Evolutionary conservation across 2,329 filamentous ascomycete species (phyloP).

Genomic region (Ceratocystis albifundus): DNA sequence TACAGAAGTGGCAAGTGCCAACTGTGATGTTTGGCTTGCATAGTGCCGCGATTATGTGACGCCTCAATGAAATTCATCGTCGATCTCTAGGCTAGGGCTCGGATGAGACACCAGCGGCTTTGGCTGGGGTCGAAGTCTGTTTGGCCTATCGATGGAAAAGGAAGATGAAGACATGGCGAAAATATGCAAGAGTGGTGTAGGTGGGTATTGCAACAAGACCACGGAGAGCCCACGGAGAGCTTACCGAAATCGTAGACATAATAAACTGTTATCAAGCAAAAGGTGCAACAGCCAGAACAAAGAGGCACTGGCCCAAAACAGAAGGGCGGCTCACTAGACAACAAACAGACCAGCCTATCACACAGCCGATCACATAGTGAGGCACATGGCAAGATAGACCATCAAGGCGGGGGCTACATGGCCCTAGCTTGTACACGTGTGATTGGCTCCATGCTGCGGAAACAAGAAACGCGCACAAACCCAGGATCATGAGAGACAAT

Average conservation of each 20-base stretch:
- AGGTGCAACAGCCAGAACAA: neutral
- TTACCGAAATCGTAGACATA: neutral
- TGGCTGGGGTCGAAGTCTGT: conserved; percentile 29
- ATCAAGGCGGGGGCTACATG: neutral
- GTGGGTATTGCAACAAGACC: neutral
- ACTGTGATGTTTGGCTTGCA: neutral
- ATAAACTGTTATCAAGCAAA: neutral
- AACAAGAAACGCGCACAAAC: neutral
- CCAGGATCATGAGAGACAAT: no score
- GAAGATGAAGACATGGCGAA: neutral
- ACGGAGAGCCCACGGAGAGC: neutral
- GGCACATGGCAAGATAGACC: no score
- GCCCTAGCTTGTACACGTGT: neutral
- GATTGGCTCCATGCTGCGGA: neutral
- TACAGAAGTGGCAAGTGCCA: neutral
- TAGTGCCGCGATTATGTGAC: no score
- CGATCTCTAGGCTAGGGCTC: conserved; percentile 25
- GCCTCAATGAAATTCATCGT: neutral
- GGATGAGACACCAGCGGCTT: conserved; percentile 29
- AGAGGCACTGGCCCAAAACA: neutral
- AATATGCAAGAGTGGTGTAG: neutral
- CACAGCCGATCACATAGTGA: neutral
- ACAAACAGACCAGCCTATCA: neutral
- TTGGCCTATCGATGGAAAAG: conserved; percentile 11
- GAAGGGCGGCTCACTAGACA: neutral